phyloP scores from a whole-genome alignment of 768 basidiomycete genomes.

The Tulasnella sp. region DNA sequence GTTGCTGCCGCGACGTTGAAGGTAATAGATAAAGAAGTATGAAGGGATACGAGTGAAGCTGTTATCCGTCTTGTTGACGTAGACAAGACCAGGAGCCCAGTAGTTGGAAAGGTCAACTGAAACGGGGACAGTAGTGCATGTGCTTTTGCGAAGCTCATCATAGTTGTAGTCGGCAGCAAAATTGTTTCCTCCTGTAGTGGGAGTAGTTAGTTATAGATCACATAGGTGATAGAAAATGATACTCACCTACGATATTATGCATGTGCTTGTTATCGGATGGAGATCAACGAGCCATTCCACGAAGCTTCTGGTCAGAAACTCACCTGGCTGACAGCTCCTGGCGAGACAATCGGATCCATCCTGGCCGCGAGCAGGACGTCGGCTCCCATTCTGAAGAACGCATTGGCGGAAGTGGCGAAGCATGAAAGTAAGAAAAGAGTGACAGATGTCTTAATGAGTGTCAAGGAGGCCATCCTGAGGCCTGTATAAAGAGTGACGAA shows the following conservation, averaged over 20 bases:
- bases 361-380: constrained; percentile 12
- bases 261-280: no score
- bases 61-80: constrained; percentile 26
- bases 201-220: no score
- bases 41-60: constrained; percentile 23
- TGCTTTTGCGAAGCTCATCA: constrained; percentile 20
- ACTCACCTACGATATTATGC: constrained; percentile 27
- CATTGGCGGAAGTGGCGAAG: background rate
- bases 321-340: no score
- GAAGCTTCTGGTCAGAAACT: constrained; percentile 18
- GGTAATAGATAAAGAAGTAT: constrained; percentile 24
- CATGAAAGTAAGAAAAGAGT: background rate
- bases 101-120: constrained; percentile 28
- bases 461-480: constrained; percentile 4
- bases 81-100: constrained; percentile 25
- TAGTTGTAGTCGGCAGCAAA: constrained; percentile 25
- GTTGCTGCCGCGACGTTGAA: constrained; percentile 23
- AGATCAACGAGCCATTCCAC: no score
- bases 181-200: constrained; percentile 29
- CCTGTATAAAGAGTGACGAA: background rate
- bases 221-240: no score
- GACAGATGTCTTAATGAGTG: constrained; percentile 5
- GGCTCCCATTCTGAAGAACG: constrained; percentile 9
- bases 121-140: constrained; percentile 27
- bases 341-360: constrained; percentile 20